A percentile compares a stretch with the other conserved stretches of the same genome.
Evolutionary conservation across 352 stramenopile genomes (phyloP).

Genomic region (Phytophthora foliorum): DNA sequence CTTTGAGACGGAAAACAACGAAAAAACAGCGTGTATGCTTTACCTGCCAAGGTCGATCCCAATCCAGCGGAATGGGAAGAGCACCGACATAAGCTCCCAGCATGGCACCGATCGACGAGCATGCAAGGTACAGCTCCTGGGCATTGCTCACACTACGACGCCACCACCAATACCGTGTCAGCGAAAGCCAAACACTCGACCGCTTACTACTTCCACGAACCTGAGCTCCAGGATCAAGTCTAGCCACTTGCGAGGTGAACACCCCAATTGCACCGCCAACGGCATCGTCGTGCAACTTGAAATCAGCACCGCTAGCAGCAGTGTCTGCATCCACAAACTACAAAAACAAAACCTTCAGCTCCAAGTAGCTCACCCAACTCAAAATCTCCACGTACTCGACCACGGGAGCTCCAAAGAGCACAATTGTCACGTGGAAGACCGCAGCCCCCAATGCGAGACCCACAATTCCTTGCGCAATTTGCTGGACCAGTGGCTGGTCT

Average conservation of each 20-base stretch:
- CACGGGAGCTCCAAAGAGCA: slow-evolving; percentile 83
- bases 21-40: background rate
- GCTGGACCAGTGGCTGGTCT: slow-evolving; percentile 7
- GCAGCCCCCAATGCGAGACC: slow-evolving; percentile 49
- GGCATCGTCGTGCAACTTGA: slow-evolving; percentile 59
- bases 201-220: slow-evolving; percentile 27
- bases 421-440: slow-evolving; percentile 66
- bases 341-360: slow-evolving; percentile 16
- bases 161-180: background rate
- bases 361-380: background rate
- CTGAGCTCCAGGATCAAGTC: slow-evolving; percentile 64
- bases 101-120: slow-evolving; percentile 62
- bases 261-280: slow-evolving; percentile 51
- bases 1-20: background rate
- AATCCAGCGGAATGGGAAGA: slow-evolving; percentile 86
- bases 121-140: slow-evolving; percentile 61
- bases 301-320: slow-evolving; percentile 70
- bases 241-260: slow-evolving; percentile 50
- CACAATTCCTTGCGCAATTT: slow-evolving; percentile 30
- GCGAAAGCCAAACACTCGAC: background rate
- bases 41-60: slow-evolving; percentile 91
- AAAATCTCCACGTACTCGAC: slow-evolving; percentile 53
- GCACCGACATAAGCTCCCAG: slow-evolving; percentile 80
- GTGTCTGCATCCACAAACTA: slow-evolving; percentile 72
- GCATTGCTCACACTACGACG: slow-evolving; percentile 45